These are phyloP conservation scores for Fagopyrum esculentum DNA, from an alignment of 148 eudicot species.

Conservation along the genomic window DNA sequence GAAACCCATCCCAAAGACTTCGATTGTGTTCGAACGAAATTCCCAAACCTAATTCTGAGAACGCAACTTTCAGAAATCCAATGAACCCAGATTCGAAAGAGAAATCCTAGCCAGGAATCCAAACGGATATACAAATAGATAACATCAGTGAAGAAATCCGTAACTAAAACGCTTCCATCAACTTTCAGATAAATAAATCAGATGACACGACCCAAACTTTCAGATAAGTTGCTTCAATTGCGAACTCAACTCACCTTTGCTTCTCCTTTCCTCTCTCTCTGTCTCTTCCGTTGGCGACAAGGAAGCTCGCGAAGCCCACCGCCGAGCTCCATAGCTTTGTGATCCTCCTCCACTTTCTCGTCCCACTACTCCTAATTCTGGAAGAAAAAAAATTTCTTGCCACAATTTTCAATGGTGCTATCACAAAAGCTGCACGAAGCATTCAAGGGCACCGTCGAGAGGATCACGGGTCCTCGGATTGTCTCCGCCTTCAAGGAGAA, in stretches of 20 bases:
- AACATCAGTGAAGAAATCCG: no score
- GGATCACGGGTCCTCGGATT: constrained; percentile 74
- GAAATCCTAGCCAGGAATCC: no score
- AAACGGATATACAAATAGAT: no score
- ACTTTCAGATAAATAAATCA: no score
- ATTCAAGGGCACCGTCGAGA: constrained; percentile 83
- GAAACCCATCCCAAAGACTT: no score
- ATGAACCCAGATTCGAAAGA: no score
- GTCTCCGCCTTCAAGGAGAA: constrained; percentile 95
- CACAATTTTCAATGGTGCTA: constrained; percentile 43
- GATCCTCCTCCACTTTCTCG: constrained; percentile 1
- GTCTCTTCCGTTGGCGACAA: constrained; percentile 10
- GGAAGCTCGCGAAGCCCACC: constrained; percentile 8
- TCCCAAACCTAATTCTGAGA: no score
- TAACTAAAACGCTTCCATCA: no score
- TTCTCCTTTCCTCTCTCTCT: background rate
- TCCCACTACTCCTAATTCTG: background rate
- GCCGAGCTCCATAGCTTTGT: background rate
- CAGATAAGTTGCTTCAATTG: no score
- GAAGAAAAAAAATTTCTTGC: background rate
- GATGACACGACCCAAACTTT: no score
- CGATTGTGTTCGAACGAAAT: no score
- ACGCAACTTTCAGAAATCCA: no score
- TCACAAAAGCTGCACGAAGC: constrained; percentile 79
- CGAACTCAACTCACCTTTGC: background rate